Conservation (phyloP, 1,284 basidiomycete species). For the Microbotryomycetes sp. region DNA sequence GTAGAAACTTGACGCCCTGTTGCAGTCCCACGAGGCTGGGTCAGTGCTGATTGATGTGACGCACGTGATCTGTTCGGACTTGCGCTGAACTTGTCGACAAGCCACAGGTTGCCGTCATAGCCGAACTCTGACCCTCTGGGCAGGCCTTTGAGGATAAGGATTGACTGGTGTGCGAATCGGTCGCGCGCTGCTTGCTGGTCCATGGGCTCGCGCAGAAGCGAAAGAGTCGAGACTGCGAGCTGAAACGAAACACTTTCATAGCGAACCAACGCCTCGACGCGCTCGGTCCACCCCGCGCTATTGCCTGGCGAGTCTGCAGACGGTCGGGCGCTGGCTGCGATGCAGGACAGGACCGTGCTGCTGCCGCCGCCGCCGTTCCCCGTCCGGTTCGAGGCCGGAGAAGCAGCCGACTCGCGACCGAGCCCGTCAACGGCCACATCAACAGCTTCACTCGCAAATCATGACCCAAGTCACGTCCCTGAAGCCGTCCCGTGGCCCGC, state of each 20-base stretch:
- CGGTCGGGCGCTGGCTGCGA: background rate
- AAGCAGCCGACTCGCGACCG: background rate
- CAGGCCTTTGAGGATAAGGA: conserved; percentile 26
- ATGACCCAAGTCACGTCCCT: background rate
- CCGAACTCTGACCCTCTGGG: conserved; percentile 31
- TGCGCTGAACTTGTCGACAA: conserved; percentile 27
- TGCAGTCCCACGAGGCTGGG: background rate
- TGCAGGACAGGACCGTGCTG: no score
- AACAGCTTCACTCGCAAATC: no score
- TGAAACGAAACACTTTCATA: no score
- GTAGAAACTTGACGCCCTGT: conserved; percentile 35
- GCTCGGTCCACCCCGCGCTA: no score
- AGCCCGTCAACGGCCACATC: background rate
- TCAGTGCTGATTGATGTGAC: background rate
- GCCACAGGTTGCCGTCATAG: conserved; percentile 31
- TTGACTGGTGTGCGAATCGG: background rate
- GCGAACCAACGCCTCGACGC: no score
- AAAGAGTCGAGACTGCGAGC: no score
- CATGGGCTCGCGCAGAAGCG: background rate
- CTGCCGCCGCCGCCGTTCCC: background rate
- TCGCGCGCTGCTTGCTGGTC: background rate
- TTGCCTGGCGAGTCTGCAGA: background rate
- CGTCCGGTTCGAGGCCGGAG: background rate
- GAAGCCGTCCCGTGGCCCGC: background rate
- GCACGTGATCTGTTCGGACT: background rate